Percentiles rank a stretch among this genome's conserved stretches.
Conservation (phyloP, 176 grass and related monocot genomes). For the Hyparrhenia diplandra region DNA sequence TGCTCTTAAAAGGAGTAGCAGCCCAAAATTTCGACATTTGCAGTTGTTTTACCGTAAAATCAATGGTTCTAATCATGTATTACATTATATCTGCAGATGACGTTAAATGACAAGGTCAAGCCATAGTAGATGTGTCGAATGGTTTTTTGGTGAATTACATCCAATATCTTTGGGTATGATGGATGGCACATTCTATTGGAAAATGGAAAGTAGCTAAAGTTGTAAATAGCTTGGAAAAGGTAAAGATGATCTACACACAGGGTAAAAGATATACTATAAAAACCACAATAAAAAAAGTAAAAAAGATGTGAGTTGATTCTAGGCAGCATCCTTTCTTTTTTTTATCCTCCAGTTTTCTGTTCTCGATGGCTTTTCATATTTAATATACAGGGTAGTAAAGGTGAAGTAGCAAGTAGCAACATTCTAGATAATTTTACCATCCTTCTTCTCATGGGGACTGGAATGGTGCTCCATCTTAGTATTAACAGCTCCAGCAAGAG, state of each 20-base stretch:
- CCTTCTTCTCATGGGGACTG: conserved; percentile 28
- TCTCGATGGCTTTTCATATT: neutral
- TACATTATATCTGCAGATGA: neutral
- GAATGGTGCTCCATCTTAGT: conserved; percentile 47
- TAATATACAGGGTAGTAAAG: neutral
- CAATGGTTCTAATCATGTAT: neutral
- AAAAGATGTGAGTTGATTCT: neutral
- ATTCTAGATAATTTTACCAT: conserved; percentile 28
- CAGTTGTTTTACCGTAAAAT: conserved; percentile 10
- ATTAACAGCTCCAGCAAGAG: conserved; percentile 44
- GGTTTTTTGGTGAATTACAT: neutral
- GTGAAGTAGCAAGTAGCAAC: neutral
- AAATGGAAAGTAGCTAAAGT: neutral
- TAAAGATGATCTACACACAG: neutral
- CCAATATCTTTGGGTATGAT: neutral
- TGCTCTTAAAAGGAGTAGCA: neutral
- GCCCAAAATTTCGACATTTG: neutral
- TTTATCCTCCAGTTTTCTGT: neutral
- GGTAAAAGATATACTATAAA: neutral
- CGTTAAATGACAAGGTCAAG: neutral
- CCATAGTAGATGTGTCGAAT: neutral
- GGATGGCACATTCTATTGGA: neutral
- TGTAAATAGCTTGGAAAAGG: neutral
- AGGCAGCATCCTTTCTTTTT: neutral
- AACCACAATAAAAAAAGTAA: neutral